Conservation (phyloP, 441 rosid genomes). For the Pelargonium citronellum region DNA sequence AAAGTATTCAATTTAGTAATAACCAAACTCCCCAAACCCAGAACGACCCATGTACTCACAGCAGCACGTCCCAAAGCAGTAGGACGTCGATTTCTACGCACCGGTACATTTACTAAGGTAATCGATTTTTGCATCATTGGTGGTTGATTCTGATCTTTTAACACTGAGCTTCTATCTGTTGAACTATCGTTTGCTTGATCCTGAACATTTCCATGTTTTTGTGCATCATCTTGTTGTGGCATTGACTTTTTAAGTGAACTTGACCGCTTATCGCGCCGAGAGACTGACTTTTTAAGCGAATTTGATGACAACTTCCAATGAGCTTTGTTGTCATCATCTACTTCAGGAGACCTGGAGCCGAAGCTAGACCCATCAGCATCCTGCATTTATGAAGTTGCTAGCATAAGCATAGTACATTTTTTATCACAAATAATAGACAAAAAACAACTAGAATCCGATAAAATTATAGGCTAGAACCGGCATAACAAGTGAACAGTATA, state of each 20-base stretch:
- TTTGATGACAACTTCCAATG: slow-evolving; percentile 33
- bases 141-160: neutral
- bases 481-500: neutral
- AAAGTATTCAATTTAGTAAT: slow-evolving; percentile 14
- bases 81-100: slow-evolving; percentile 26
- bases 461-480: neutral
- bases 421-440: no score
- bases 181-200: slow-evolving; percentile 27
- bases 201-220: slow-evolving; percentile 25
- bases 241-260: slow-evolving; percentile 16
- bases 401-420: slow-evolving; percentile 9
- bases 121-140: slow-evolving; percentile 34
- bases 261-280: no score
- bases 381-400: slow-evolving; percentile 39
- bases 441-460: neutral
- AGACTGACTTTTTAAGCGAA: slow-evolving; percentile 19
- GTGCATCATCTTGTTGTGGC: slow-evolving; percentile 25
- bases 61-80: slow-evolving; percentile 58
- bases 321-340: slow-evolving; percentile 22
- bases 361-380: slow-evolving; percentile 30
- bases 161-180: slow-evolving; percentile 23
- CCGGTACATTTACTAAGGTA: slow-evolving; percentile 35
- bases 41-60: slow-evolving; percentile 45
- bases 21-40: slow-evolving; percentile 13
- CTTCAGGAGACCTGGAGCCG: slow-evolving; percentile 36